Percentiles rank a stretch among this genome's conserved stretches.
Evolutionary conservation across 176 grass and related monocot genomes (phyloP).

Genomic region (Zoysia pacifica): DNA sequence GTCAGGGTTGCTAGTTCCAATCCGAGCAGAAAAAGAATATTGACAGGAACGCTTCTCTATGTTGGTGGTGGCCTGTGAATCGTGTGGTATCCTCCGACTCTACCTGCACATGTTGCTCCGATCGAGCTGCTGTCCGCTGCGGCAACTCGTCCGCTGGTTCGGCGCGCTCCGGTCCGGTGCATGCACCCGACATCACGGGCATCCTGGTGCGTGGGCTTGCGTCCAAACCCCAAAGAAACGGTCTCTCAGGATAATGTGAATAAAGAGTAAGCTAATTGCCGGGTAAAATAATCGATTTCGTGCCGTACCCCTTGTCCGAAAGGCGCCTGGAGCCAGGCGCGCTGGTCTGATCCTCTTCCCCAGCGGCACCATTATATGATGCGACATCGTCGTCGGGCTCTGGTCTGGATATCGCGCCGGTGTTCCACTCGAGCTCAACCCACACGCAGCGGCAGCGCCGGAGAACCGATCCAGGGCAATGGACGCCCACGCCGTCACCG

Average conservation of each 20-base stretch:
- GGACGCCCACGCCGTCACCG: conserved; percentile 25
- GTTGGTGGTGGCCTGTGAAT: background rate
- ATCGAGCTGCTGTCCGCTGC: background rate
- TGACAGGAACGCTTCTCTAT: background rate
- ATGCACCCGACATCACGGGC: background rate
- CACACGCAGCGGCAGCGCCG: background rate
- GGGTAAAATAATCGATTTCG: background rate
- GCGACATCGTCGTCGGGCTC: background rate
- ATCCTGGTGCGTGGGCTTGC: background rate
- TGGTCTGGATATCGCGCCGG: background rate
- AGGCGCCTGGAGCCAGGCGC: conserved; percentile 25
- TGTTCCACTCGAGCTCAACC: background rate
- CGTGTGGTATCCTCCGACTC: background rate
- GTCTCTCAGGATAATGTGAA: background rate
- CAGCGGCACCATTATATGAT: conserved; percentile 13
- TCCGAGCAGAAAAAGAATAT: background rate
- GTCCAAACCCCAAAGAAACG: too few relatives aligned
- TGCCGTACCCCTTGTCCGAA: conserved; percentile 6
- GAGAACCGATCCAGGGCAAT: background rate
- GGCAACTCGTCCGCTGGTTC: background rate
- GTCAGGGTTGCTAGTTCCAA: background rate
- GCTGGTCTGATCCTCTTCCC: conserved; percentile 15
- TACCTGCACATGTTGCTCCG: background rate
- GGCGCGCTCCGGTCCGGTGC: background rate
- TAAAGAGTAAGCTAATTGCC: background rate